A percentile compares a stretch with the other conserved stretches of the same genome.
Evolutionary conservation across 2,329 filamentous ascomycete genomes (phyloP).

Genomic region (Pestalotiopsis sp.): DNA sequence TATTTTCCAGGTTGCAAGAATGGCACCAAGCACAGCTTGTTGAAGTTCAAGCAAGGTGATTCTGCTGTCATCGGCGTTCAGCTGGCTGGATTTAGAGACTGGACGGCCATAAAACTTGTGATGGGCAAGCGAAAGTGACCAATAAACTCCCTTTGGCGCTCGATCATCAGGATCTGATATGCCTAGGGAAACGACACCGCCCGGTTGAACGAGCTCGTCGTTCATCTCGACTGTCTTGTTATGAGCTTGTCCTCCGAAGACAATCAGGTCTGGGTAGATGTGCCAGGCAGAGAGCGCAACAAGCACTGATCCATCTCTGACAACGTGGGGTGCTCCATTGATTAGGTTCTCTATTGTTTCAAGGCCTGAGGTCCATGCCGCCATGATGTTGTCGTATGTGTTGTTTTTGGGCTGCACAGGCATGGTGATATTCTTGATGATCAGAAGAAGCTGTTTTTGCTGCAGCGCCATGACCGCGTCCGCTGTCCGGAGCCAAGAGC

Average conservation of each 20-base stretch:
- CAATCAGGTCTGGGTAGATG: conserved; percentile 16
- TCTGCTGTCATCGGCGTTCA: no score
- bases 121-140: conserved; percentile 18
- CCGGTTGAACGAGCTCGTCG: conserved; percentile 10
- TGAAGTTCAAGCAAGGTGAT: no score
- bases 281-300: conserved; percentile 18
- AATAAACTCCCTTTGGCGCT: conserved; percentile 11
- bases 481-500: conserved; percentile 34
- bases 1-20: no score
- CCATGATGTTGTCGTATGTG: conserved; percentile 13
- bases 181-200: conserved; percentile 15
- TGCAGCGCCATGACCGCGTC: conserved; percentile 23
- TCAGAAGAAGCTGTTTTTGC: conserved; percentile 16
- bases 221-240: conserved; percentile 11
- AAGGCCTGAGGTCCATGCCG: conserved; percentile 14
- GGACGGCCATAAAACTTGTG: conserved; percentile 17
- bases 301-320: conserved; percentile 15
- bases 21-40: no score
- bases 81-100: background rate
- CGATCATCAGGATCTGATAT: conserved; percentile 1
- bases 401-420: background rate
- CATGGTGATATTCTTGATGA: conserved; percentile 16
- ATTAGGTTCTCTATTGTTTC: conserved; percentile 15
- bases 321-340: conserved; percentile 12
- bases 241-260: conserved; percentile 1